These are phyloP conservation scores for Prunus armeniaca DNA, from an alignment of 306 rosid genomes.

Conservation along the genomic window DNA sequence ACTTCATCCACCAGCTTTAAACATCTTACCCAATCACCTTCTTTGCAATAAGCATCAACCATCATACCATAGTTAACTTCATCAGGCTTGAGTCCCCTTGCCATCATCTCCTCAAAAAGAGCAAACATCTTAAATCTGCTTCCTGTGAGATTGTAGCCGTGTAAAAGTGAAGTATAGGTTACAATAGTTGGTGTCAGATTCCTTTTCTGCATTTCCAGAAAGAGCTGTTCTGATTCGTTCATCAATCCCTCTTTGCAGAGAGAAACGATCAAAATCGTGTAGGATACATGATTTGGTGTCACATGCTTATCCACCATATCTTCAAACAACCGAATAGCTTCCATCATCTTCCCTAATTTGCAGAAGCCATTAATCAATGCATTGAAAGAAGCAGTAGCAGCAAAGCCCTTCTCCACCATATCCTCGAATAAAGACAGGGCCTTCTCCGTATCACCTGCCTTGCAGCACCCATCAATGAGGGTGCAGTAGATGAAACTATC, in stretches of 20 bases:
- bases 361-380: constrained; percentile 40
- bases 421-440: constrained; percentile 32
- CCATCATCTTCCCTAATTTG: constrained; percentile 28
- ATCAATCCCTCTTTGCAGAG: constrained; percentile 31
- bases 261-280: constrained; percentile 34
- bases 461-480: constrained; percentile 48
- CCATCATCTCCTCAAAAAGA: constrained; percentile 39
- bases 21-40: constrained; percentile 27
- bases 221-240: constrained; percentile 38
- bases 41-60: constrained; percentile 39
- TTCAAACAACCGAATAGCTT: constrained; percentile 38
- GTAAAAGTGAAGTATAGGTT: constrained; percentile 40
- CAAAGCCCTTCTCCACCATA: constrained; percentile 33
- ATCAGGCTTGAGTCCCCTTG: constrained; percentile 32
- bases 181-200: constrained; percentile 23
- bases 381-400: constrained; percentile 33
- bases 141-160: constrained; percentile 33
- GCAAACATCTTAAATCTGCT: constrained; percentile 25
- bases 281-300: constrained; percentile 32
- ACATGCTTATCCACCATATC: constrained; percentile 30
- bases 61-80: constrained; percentile 24
- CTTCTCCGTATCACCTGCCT: constrained; percentile 33
- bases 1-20: constrained; percentile 34
- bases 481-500: constrained; percentile 31
- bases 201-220: constrained; percentile 35